phyloP scores from a whole-genome alignment of 495 filamentous ascomycete genomes.

The Thermochaetoides thermophila region DNA sequence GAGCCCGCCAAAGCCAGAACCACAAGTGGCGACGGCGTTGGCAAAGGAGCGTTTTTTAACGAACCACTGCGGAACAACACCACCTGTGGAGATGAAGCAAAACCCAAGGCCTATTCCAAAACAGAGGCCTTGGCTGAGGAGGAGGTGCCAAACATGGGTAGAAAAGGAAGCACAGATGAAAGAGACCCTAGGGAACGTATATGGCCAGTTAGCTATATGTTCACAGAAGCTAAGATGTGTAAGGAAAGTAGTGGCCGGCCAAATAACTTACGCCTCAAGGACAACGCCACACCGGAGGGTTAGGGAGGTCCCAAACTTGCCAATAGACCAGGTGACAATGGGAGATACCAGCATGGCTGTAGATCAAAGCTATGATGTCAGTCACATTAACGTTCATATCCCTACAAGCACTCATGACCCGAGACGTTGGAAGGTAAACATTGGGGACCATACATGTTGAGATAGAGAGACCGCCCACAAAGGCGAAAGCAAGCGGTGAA shows the following conservation, averaged over 20 bases:
- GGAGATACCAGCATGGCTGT: slow-evolving; percentile 49
- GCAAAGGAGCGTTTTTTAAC: slow-evolving; percentile 50
- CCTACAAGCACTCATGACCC: no score
- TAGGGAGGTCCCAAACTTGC: slow-evolving; percentile 36
- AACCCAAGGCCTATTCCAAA: slow-evolving; percentile 69
- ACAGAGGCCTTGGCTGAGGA: slow-evolving; percentile 61
- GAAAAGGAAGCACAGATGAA: slow-evolving; percentile 55
- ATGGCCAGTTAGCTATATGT: no score
- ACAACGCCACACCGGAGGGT: slow-evolving; percentile 46
- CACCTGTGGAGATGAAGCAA: slow-evolving; percentile 55
- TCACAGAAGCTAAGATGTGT: no score
- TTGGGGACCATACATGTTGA: slow-evolving; percentile 26
- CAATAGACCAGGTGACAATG: slow-evolving; percentile 44
- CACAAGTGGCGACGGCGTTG: slow-evolving; percentile 55
- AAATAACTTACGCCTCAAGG: slow-evolving; percentile 30
- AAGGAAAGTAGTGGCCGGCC: no score
- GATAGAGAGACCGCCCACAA: slow-evolving; percentile 57
- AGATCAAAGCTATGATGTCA: slow-evolving; percentile 31
- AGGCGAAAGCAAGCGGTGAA: slow-evolving; percentile 48
- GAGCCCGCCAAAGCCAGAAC: slow-evolving; percentile 63
- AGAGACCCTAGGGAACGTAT: slow-evolving; percentile 24
- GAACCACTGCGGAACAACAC: slow-evolving; percentile 73
- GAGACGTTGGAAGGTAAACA: slow-evolving; percentile 17
- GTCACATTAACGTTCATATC: no score
- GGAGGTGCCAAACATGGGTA: slow-evolving; percentile 55